Evolutionary conservation across 306 rosid genomes (phyloP).

Genomic region (Acacia confusa): DNA sequence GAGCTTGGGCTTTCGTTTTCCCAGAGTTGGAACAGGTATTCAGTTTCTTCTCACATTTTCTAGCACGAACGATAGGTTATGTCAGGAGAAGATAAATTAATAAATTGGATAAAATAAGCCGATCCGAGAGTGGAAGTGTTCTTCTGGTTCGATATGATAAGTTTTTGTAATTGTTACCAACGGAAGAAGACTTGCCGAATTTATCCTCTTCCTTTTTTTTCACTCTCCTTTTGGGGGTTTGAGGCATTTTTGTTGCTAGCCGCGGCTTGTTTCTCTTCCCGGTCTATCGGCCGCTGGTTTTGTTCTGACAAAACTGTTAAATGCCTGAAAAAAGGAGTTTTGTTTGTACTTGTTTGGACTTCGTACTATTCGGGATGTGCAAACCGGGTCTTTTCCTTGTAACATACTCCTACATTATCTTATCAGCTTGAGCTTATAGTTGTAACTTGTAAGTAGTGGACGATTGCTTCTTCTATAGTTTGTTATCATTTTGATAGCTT

Average conservation of each 20-base stretch:
- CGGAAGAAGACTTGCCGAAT: background rate
- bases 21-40: conserved; percentile 44
- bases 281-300: background rate
- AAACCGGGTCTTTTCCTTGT: background rate
- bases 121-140: background rate
- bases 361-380: background rate
- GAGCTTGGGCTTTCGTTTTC: conserved; percentile 35
- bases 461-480: background rate
- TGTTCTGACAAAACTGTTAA: background rate
- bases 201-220: background rate
- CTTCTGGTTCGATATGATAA: background rate
- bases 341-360: background rate
- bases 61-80: background rate
- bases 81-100: background rate
- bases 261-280: background rate
- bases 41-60: background rate
- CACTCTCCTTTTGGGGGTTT: background rate
- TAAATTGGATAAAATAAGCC: background rate
- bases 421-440: background rate
- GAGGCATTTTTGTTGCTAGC: background rate
- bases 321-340: background rate
- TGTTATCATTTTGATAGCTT: background rate
- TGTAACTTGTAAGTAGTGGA: background rate
- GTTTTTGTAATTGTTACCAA: background rate
- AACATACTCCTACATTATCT: background rate